Evolutionary conservation across 768 basidiomycete species (phyloP).

Genomic region (Strobilomyces confusus): DNA sequence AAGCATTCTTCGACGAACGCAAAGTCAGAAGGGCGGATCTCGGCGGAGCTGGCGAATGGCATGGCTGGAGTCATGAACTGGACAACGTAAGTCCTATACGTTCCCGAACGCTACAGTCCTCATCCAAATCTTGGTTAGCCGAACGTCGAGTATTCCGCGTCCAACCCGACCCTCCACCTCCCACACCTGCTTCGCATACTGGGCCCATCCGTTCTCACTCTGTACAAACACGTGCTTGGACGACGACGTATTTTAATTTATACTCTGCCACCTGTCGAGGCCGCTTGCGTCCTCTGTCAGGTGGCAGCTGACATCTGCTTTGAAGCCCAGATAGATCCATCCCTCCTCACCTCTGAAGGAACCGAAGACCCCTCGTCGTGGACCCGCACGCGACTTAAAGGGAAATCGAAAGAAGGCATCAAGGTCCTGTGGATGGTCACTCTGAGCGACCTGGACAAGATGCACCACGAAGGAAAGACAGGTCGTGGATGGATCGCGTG

Average conservation of each 20-base stretch:
- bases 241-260: conserved; percentile 76
- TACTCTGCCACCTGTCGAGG: conserved; percentile 75
- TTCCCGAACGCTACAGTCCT: neutral
- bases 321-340: conserved; percentile 37
- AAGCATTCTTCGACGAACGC: conserved; percentile 62
- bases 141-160: conserved; percentile 19
- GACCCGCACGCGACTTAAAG: conserved; percentile 31
- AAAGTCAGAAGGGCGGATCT: conserved; percentile 48
- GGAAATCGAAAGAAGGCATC: conserved; percentile 48
- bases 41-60: conserved; percentile 58
- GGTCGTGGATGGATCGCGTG: conserved; percentile 84
- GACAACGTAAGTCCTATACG: conserved; percentile 39
- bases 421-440: conserved; percentile 79
- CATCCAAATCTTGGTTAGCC: conserved; percentile 20
- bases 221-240: conserved; percentile 77
- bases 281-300: conserved; percentile 66
- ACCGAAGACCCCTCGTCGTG: conserved; percentile 28
- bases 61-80: conserved; percentile 65
- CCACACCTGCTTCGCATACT: conserved; percentile 73
- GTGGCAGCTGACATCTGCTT: conserved; percentile 63
- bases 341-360: conserved; percentile 18
- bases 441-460: conserved; percentile 62
- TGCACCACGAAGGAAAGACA: conserved; percentile 50
- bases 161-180: conserved; percentile 64
- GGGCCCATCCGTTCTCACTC: conserved; percentile 71